A percentile compares a stretch with the other conserved stretches of the same genome.
phyloP scores from a whole-genome alignment of 208 protist genomes.

The Herpetomonas samuelpessoai region DNA sequence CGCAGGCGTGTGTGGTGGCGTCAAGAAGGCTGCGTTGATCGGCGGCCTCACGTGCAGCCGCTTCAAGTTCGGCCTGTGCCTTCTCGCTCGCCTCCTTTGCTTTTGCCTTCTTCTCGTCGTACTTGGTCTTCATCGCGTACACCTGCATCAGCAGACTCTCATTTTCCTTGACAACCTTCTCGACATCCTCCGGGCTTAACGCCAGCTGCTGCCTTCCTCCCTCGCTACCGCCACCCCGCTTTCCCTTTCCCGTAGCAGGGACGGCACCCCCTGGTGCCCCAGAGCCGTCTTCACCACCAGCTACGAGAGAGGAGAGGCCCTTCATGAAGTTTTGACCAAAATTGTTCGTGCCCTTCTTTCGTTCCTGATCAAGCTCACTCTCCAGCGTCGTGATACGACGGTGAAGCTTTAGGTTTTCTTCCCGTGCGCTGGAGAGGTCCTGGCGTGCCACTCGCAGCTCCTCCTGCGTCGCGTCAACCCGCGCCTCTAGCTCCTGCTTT shows the following conservation, averaged over 20 bases:
- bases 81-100: constrained; percentile 11
- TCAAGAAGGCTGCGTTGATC: constrained; percentile 45
- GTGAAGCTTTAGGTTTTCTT: constrained; percentile 40
- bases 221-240: not conserved
- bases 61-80: constrained; percentile 16
- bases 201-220: constrained; percentile 11
- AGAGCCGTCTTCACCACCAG: constrained; percentile 25
- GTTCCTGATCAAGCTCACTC: constrained; percentile 40
- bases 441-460: constrained; percentile 37
- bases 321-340: constrained; percentile 71
- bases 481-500: constrained; percentile 67
- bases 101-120: constrained; percentile 27
- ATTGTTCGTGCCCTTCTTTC: constrained; percentile 30
- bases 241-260: not conserved
- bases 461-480: constrained; percentile 45
- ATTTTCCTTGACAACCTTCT: constrained; percentile 67
- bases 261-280: constrained; percentile 1
- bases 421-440: constrained; percentile 41
- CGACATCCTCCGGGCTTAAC: constrained; percentile 54
- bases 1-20: constrained; percentile 24
- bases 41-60: constrained; percentile 31
- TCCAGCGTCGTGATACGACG: constrained; percentile 41
- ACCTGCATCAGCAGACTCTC: constrained; percentile 66
- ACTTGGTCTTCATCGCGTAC: constrained; percentile 46
- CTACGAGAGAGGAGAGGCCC: constrained; percentile 68